Evolutionary conservation across 1,284 basidiomycete genomes (phyloP).

Genomic region (Cutaneotrichosporon sp.): DNA sequence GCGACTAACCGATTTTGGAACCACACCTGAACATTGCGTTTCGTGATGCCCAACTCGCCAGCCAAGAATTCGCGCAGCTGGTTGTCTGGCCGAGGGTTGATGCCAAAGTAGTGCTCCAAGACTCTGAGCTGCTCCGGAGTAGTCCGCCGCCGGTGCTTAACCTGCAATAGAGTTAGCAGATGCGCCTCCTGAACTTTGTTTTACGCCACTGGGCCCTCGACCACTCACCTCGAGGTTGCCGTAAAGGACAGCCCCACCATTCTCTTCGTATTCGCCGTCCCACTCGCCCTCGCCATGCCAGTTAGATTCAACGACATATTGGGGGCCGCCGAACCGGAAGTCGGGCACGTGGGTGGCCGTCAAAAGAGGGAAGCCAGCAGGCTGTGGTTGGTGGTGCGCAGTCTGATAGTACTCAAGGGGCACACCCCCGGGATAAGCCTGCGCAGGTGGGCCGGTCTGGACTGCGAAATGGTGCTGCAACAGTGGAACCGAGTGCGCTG

Average conservation of each 20-base stretch:
- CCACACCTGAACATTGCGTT: slow-evolving; percentile 91
- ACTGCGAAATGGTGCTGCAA: slow-evolving; percentile 8
- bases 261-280: slow-evolving; percentile 31
- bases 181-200: neutral
- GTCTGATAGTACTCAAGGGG: slow-evolving; percentile 20
- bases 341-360: slow-evolving; percentile 20
- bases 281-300: slow-evolving; percentile 29
- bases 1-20: slow-evolving; percentile 76
- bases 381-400: neutral
- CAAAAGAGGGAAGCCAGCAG: slow-evolving; percentile 17
- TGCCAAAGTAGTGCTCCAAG: slow-evolving; percentile 78
- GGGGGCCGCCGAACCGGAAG: slow-evolving; percentile 21
- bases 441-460: neutral
- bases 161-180: slow-evolving; percentile 52
- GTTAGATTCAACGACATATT: slow-evolving; percentile 14
- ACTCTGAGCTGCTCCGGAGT: slow-evolving; percentile 78
- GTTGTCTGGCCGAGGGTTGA: slow-evolving; percentile 86
- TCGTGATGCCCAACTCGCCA: slow-evolving; percentile 80
- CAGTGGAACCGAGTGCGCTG: slow-evolving; percentile 2
- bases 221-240: slow-evolving; percentile 31
- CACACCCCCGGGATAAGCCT: neutral
- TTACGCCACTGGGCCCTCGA: neutral
- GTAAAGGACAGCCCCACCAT: slow-evolving; percentile 29
- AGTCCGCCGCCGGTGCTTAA: slow-evolving; percentile 85
- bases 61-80: slow-evolving; percentile 74